Base-by-base conservation (phyloP, 352 stramenopile genomes). In the Phytophthora sojae region DNA sequence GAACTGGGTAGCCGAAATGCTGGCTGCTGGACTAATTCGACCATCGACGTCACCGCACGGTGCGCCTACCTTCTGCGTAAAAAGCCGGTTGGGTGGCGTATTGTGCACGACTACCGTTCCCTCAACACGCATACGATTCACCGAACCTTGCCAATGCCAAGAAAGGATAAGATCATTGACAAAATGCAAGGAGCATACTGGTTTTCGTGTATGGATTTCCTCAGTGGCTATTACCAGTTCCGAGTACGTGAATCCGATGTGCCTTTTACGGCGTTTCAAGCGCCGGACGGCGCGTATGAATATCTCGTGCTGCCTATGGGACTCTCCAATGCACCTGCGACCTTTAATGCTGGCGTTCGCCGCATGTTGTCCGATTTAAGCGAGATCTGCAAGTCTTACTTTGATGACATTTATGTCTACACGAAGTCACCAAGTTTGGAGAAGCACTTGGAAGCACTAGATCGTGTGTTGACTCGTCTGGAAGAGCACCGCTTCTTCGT, bases 141-240 rank as follows among this genome's bases (percentile, higher is more conserved):
- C 2, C 0, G 39, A 4, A 65, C 39, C 1, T 4, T 72, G 0
- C 54, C 64, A 3, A 64, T 77, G 30, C 68, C 64, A 0, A 35
- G 73, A 9, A 74, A 80, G 25, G 53, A 71, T 39, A 32, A 4
- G 12, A 64, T 62, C 5, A 53, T 50, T 12, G 47, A 70, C 23
- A 72, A 69, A 42, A 57, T 66, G 52, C 54, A 57, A 64, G 60
- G n/a, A 0, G 49, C 26, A 61, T 74, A 19, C 26, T 64, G 14
- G 47, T 56, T 49, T 15, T 67, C 35, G 6, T 71, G 64, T 9
- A 69, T 78, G 30, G 57, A 78, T 32, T 54, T 78, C 2, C 23
- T 70, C 2, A 64, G 35, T 57, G 69, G 64, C 0, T 77, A 67
- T 21, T 78, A 76, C 26, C 73, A 78, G 25, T 61, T 76, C 6